Base-by-base conservation (phyloP, 495 filamentous ascomycete species). In the Pseudoneurospora amorphoporcata region DNA sequence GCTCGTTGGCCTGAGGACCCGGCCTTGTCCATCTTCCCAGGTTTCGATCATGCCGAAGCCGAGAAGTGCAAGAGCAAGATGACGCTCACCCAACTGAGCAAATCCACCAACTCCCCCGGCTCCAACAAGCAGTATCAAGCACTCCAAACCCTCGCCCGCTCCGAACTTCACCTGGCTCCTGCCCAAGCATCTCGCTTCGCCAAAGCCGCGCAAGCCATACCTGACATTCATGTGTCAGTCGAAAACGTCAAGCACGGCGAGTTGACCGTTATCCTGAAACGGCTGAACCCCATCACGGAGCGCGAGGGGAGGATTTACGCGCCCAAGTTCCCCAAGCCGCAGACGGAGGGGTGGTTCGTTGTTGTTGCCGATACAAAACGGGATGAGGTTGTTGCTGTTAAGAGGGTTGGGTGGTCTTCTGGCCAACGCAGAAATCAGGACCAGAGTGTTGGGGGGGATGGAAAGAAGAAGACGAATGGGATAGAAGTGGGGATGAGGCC, bases 301-400 rank as follows among this genome's bases (percentile, higher is more conserved):
- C 80, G 85, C 17, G 90, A 92, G 23, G 90, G 86, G 75, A 86
- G 90, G 41, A 90, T 97, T 73, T 97, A 89, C 74, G 92, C 95
- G 0, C 95, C 95, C 9, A 86, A 87, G 4, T 98, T 95, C 82
- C 96, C 95, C 0, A 99, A 99, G 81, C 89, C 93, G 32, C 95
- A 99, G 79, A 94, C 92, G 0, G 95, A 99, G 80, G 94, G 96
- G 2, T 98, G 89, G 88, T 98, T 98, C 79, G 86, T 95, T 8
- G 72, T 98, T 45, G 85, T 97, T 1, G 86, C 88, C 4, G 88
- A 93, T 73, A 81, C 86, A 1, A 81, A 79, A 12, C 83, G 78
- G 9, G 94, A 94, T 73, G 94, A 97, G 73, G 84, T 98, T 6
- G 76, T 97, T 7, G 95, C 91, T 3, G 83, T 98, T 68, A 97